phyloP scores from a whole-genome alignment of 78 protist species.

The Emiliania huxleyi region DNA sequence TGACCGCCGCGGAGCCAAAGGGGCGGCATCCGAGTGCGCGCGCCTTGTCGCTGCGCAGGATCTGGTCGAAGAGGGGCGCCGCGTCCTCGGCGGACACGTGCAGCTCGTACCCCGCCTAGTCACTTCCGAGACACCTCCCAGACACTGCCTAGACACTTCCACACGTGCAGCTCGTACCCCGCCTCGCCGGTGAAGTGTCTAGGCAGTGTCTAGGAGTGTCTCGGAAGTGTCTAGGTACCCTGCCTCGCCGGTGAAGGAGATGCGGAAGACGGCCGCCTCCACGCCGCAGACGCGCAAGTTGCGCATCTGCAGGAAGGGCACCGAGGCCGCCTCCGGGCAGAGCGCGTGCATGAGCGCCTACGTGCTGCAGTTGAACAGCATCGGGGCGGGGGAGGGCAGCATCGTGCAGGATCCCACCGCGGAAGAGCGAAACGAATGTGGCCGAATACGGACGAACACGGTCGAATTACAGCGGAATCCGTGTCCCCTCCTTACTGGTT shows the following conservation, averaged over 20 bases:
- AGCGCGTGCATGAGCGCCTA: background rate
- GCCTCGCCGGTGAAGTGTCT: slow-evolving; percentile 4
- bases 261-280: background rate
- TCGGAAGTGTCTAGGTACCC: too few species aligned
- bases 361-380: too few species aligned
- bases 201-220: too few species aligned
- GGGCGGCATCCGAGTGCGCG: background rate
- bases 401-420: too few species aligned
- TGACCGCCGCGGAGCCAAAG: background rate
- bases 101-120: background rate
- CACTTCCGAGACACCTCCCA: too few species aligned
- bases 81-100: background rate
- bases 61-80: background rate
- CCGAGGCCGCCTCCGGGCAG: background rate
- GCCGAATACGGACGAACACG: too few species aligned
- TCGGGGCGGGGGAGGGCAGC: too few species aligned
- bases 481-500: too few species aligned
- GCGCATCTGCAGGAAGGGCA: background rate
- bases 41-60: background rate
- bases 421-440: too few species aligned
- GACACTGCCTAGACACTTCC: too few species aligned
- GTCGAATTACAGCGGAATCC: too few species aligned
- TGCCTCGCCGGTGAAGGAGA: slow-evolving; percentile 20
- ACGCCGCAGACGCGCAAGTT: background rate
- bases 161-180: background rate